Base-by-base conservation (phyloP, 2,329 filamentous ascomycete genomes). In the Stagonosporopsis vannaccii region DNA sequence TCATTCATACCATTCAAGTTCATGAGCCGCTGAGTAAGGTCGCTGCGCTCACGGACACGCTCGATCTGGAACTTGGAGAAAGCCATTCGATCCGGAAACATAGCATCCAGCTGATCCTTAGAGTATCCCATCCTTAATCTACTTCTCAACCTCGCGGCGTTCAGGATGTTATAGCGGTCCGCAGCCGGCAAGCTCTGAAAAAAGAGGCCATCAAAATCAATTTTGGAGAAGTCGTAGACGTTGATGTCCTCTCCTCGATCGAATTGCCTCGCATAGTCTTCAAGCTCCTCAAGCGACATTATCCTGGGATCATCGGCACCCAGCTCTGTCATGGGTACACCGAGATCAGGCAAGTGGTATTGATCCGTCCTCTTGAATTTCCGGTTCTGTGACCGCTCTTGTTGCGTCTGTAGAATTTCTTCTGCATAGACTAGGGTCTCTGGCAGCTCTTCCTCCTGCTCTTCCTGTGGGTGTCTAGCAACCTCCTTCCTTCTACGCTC, bases 11-110 rank as follows among this genome's bases (percentile, higher is more conserved):
- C 94, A 66, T 94, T 92, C 67, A 99, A 85, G 66, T 91, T 87
- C 95, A 99, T 99, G 53, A 99, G 80, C 35, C 94, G 85, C 73
- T 99, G 95, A 0, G 96, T 99, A 26, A 99, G 83, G 60, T 97
- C 90, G 69, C 99, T 99, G 45, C 96, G 84, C 78, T 99, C 94
- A 64, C 85, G 87, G 11, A 98, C 96, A 55, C 95, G 84, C 72
- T 98, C 95, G 55, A 99, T 97, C 76, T 99, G 95, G 70, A 99
- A 99, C 59, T 84, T 89, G 1, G 93, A 97, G 71, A 99, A 99
- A 0, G 90, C 95, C 92, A 99, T 97, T 23, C 95, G 87, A 73
- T 99, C 90, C 0, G 95, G 94, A 73, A 99, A 99, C 95, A 99
- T 99, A 41, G 84, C 86, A 65, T 98, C 93, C 13, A 99, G 79